phyloP scores from a whole-genome alignment of 2,329 filamentous ascomycete genomes.

The Pseudogymnoascus sp. region DNA sequence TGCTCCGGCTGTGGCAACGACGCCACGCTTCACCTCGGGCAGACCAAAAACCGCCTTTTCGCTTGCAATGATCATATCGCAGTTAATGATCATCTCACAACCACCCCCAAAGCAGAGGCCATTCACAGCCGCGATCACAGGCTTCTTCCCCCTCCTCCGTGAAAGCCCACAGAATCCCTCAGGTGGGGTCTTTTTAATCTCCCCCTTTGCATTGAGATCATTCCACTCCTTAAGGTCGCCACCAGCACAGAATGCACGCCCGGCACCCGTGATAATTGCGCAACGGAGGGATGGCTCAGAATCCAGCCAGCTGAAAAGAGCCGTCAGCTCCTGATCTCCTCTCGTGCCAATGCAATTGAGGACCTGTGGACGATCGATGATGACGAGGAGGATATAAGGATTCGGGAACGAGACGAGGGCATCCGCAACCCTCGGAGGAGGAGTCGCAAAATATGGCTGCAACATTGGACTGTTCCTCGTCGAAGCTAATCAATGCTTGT shows the following conservation, averaged over 20 bases:
- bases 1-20: slow-evolving; percentile 64
- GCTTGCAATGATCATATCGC: slow-evolving; percentile 62
- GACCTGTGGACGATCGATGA: slow-evolving; percentile 49
- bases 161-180: slow-evolving; percentile 60
- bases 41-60: slow-evolving; percentile 55
- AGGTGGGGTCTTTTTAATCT: slow-evolving; percentile 22
- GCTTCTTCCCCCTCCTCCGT: slow-evolving; percentile 63
- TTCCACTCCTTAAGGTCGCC: slow-evolving; percentile 63
- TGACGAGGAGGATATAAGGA: slow-evolving; percentile 50
- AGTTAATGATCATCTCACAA: slow-evolving; percentile 68
- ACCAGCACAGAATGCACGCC: slow-evolving; percentile 61
- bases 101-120: slow-evolving; percentile 69
- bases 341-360: slow-evolving; percentile 47
- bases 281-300: slow-evolving; percentile 52
- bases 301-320: slow-evolving; percentile 55
- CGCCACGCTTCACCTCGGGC: slow-evolving; percentile 65
- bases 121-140: slow-evolving; percentile 69
- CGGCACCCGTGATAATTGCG: slow-evolving; percentile 56
- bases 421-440: slow-evolving; percentile 17
- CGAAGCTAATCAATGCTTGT: background rate
- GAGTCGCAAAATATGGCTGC: slow-evolving; percentile 14
- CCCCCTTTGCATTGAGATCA: slow-evolving; percentile 31
- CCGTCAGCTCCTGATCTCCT: slow-evolving; percentile 34
- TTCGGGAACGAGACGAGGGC: slow-evolving; percentile 41
- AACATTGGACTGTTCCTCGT: background rate